Evolutionary conservation across 2,329 filamentous ascomycete species (phyloP), one percentile per base, ranked within the genome.

Genomic region (Pseudogymnoascus sp.): DNA sequence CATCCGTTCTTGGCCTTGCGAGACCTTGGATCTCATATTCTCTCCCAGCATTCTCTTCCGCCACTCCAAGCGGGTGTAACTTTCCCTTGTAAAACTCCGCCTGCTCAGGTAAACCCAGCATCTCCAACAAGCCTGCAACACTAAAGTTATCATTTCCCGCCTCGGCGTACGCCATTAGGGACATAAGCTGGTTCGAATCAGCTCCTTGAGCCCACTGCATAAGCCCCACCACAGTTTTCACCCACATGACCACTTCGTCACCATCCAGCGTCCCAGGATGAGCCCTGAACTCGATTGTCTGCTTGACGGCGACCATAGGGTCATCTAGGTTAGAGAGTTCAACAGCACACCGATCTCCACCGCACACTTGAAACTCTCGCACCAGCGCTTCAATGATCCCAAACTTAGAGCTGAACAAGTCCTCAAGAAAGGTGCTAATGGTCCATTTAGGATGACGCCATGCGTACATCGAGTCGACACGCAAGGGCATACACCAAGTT

Each of bases 251-350:
- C 3, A 69, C 60, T 4, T 12, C 62, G 0, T 60, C 56, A 0
- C 62, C 35, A 63, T 69, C 66, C 4, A 72, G 21, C 1, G 65
- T 65, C 0, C 65, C 71, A 11, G 60, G 61, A 60, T 72, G 69
- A 25, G 71, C 67, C 2, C 70, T 60, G 60, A 70, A 72, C 40
- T 73, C 70, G 10, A 72, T 62, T 4, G 69, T 70, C 14, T 59
- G 59, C 56, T 11, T 62, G 7, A 56, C 6, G 5, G 16, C 16
- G 28, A 56, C 50, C 50, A 33, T 33, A 56, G 50, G 50, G 28
- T 56, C 50, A 33, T 56, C 28, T 21, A 56, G 50, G 16, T 35
- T 56, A 11, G 28, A 33, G 16, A 56, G 35, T 12, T 56, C 50
- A 56, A 56, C 50, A 35, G 50, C n/a, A 33, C 28, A 56, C 16